Base-by-base conservation (phyloP, 495 filamentous ascomycete species). In the Penicillium nucicola region DNA sequence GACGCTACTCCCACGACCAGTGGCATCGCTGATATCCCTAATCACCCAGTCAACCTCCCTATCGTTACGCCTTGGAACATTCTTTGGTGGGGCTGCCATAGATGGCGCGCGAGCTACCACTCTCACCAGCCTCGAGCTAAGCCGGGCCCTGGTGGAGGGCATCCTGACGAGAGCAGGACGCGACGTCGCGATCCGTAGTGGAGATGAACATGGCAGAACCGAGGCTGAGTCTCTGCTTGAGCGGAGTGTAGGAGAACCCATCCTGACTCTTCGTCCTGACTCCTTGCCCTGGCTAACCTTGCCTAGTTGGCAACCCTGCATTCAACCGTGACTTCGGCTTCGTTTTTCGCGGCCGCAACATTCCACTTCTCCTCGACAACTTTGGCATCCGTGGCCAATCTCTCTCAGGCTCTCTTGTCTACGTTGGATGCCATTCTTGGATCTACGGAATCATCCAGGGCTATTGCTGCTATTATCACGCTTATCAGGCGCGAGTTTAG, bases 391-490 rank as follows among this genome's bases (percentile, higher is more conserved):
- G 71, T 78, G 17, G 80, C 79, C 5, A 80, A 84, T 49, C 68
- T 87, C 44, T 84, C 84, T 0, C 83, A 87, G 61, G 73, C 83
- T 14, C 75, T 88, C 10, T 62, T 90, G 14, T 79, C 81, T 23
- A 82, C 82, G 2, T 70, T 92, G 22, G 86, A 92, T 66, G 81
- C 85, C 15, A 84, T 89, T 47, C 78, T 92, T 25, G 88, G 88
- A 12, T 86, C 81, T 15, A 90, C 88, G 5, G 88, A 92, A 61
- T 87, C 86, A 3, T 89, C 86, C 1, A 77, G 87, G 42, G 88
- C 88, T n/a, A 87, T 90, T 60, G 84, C 85, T 0, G 85, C 86
- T 50, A 90, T 92, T 46, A 82, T 90, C 48, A 83, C 84, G 1
- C 71, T 92, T 20, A 84, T 90, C 35, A 76, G 83, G 9, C 79